Evolutionary conservation across 75 land plant species (phyloP), one percentile per base, ranked within the genome.

Genomic region (Picea glauca): DNA sequence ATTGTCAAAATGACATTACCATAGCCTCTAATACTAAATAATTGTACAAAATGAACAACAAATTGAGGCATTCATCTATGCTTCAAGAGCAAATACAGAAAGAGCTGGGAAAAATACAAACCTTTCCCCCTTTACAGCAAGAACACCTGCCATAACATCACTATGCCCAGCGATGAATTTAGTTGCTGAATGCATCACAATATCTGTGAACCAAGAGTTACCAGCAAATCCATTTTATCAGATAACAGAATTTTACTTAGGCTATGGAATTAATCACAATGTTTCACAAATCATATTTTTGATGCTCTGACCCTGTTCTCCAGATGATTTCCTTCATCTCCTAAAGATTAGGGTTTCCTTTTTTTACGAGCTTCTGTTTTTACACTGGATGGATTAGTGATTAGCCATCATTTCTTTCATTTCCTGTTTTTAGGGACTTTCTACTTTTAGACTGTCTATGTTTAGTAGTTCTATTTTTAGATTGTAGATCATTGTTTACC

Each of bases 141-240:
- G 91, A 58, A 95, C 90, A 12, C 99, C 99, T 21, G 98, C 99
- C 99, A 97, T 95, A n/a, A 97, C 76, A 85, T 97, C 99, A 81
- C 99, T 97, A 74, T 97, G 99, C n/a, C 99, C 99, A 78, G 95
- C 76, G 79, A 95, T 94, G 67, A 97, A 97, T 80, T 97, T 97
- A 33, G 99, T 97, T 32, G 96, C 99, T 6, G 99, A 97, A 81
- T 95, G 94, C 99, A 97, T 97, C 58, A 97, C 98, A 80, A 97
- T 97, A 82, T 96, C 99, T 96, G 93, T 58, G 83, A 83, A 57
- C 13, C 58, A 38, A 72, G 59, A 46, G 17, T 38, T 60, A 26
- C 18, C 21, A 64, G 26, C 8, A 63, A 77, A 62, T 46, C 35
- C 43, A 32, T 31, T 40, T 26, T 15, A 23, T 31, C 56, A 50